These are phyloP conservation scores for Wilcoxina mikolae DNA, from an alignment of 495 filamentous ascomycete species.

Conservation along the genomic window DNA sequence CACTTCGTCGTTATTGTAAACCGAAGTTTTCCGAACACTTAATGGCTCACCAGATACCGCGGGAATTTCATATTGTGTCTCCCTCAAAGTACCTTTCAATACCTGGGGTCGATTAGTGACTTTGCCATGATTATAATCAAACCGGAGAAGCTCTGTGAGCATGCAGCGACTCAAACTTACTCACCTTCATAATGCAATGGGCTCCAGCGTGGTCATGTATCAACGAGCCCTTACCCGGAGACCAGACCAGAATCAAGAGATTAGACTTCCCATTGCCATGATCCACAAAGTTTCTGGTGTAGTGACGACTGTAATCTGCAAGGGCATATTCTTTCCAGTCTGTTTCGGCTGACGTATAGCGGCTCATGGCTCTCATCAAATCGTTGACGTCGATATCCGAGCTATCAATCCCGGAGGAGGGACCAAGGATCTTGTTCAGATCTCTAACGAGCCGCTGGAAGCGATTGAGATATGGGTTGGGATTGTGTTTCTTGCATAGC, in stretches of 20 bases:
- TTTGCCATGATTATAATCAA: not conserved
- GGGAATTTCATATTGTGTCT: slow-evolving; percentile 69
- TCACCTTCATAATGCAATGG: slow-evolving; percentile 55
- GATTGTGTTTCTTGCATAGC: not conserved
- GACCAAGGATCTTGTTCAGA: slow-evolving; percentile 55
- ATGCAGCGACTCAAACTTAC: slow-evolving; percentile 19
- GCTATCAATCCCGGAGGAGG: slow-evolving; percentile 64
- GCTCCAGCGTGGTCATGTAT: slow-evolving; percentile 84
- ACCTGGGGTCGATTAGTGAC: slow-evolving; percentile 34
- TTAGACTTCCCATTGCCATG: slow-evolving; percentile 86
- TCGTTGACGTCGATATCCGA: slow-evolving; percentile 59
- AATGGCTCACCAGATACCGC: slow-evolving; percentile 39
- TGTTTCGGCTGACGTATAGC: slow-evolving; percentile 47
- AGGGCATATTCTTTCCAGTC: slow-evolving; percentile 66
- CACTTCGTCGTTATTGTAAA: slow-evolving; percentile 48
- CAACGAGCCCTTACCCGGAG: slow-evolving; percentile 57
- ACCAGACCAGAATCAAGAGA: slow-evolving; percentile 83
- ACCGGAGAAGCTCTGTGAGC: not conserved
- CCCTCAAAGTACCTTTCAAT: slow-evolving; percentile 58
- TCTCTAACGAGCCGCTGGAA: slow-evolving; percentile 63
- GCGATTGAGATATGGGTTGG: slow-evolving; percentile 24
- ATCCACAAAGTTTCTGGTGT: slow-evolving; percentile 81
- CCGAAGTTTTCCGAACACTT: slow-evolving; percentile 38
- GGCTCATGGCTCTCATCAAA: slow-evolving; percentile 52
- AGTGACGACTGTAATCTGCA: slow-evolving; percentile 46